These are phyloP conservation scores for Pseudomonodictys pantanalensis DNA, from an alignment of 495 filamentous ascomycete genomes.

Conservation along the genomic window DNA sequence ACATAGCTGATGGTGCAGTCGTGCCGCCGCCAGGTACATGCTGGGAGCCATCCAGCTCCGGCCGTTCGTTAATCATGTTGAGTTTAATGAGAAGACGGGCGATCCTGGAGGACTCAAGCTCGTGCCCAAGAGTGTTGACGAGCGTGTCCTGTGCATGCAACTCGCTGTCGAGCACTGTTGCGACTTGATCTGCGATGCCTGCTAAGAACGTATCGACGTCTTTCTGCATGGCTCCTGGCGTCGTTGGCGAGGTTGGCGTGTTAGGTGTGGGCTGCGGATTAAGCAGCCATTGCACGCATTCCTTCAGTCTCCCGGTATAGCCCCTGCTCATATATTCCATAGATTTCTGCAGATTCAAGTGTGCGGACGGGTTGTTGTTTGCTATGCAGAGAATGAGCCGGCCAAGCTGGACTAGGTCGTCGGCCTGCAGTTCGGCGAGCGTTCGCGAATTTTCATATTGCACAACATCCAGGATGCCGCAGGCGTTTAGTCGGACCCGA, in stretches of 20 bases:
- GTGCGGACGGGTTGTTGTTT: slow-evolving; percentile 56
- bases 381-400: slow-evolving; percentile 77
- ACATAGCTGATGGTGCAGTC: slow-evolving; percentile 39
- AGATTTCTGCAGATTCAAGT: slow-evolving; percentile 56
- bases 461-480: slow-evolving; percentile 82
- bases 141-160: slow-evolving; percentile 75
- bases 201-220: slow-evolving; percentile 73
- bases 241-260: slow-evolving; percentile 36
- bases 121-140: slow-evolving; percentile 63
- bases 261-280: slow-evolving; percentile 37
- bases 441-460: slow-evolving; percentile 66
- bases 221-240: slow-evolving; percentile 47
- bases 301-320: slow-evolving; percentile 71
- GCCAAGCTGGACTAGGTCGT: slow-evolving; percentile 85
- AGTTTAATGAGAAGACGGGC: slow-evolving; percentile 81
- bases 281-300: slow-evolving; percentile 74
- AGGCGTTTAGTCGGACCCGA: slow-evolving; percentile 84
- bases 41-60: slow-evolving; percentile 70
- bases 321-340: slow-evolving; percentile 69
- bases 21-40: slow-evolving; percentile 13
- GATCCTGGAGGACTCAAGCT: slow-evolving; percentile 88
- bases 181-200: slow-evolving; percentile 70
- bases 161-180: slow-evolving; percentile 65
- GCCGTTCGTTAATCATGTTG: slow-evolving; percentile 80
- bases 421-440: slow-evolving; percentile 73